Base-by-base conservation (phyloP, 192 early-diverging fungal species). In the Gigaspora rosea region DNA sequence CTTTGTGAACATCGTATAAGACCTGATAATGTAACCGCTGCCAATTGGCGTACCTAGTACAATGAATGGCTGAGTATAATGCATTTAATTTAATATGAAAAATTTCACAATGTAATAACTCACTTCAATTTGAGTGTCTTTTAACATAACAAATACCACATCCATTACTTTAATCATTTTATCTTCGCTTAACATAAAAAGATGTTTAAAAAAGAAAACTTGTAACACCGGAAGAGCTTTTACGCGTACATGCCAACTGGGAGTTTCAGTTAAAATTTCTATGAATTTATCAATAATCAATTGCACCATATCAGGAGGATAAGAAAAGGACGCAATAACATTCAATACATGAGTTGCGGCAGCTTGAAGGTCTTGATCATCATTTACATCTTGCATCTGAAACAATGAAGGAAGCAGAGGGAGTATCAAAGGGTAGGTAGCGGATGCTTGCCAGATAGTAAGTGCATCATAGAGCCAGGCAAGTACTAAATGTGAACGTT, bases 91-190 rank as follows among this genome's bases (percentile, higher is more conserved):
- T 6, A 6, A 41, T 41, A 65, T 0, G 1, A 56, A 33, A 63
- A 27, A 11, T 41, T 41, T 41, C 41, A 41, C 7, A 41, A 6
- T 7, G 7, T 0, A 41, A 8, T 27, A 74, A 36, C 80, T 77
- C 50, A 92, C 94, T 84, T 98, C 97, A 51, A 96, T 87, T 78
- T 97, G 95, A n/a, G 89, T 86, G 80, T 98, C 94, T 59, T 88
- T 83, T 48, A 98, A 78, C 81, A 94, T 87, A 32, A 46, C 65
- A 36, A 88, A 85, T 12, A 96, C 87, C 5, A 89, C 86, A 51
- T 94, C 88, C 80, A 97, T 82, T 8, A 96, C 87, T 20, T 77
- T 75, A 35, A 85, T 70, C 27, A 90, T 85, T 50, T 88, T 82
- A 0, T 88, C 86, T 18, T 79, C 76, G 47, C 86, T 80, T 82